A percentile compares a stretch with the other conserved stretches of the same genome.
Conservation (phyloP, 176 grass and related monocot species). For the Oryza meridionalis region DNA sequence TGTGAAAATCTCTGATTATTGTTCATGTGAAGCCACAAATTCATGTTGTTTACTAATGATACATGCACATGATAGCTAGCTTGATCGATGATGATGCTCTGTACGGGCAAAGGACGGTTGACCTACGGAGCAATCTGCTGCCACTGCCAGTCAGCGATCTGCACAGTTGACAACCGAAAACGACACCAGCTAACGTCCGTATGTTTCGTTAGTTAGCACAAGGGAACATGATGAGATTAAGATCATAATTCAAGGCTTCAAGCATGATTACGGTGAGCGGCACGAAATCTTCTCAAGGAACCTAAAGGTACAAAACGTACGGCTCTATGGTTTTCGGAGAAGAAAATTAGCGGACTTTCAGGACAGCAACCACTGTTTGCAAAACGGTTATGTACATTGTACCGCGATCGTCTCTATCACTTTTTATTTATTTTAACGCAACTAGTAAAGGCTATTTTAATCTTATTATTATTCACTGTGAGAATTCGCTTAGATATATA, state of each 20-base stretch:
- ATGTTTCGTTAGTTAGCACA: not conserved
- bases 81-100: constrained; percentile 15
- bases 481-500: too few relatives aligned
- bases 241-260: not conserved
- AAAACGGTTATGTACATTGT: not conserved
- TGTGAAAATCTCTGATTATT: not conserved
- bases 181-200: not conserved
- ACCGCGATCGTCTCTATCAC: not conserved
- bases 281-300: constrained; percentile 21
- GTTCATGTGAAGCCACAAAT: not conserved
- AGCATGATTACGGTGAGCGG: not conserved
- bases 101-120: constrained; percentile 50
- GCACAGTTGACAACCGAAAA: constrained; percentile 18
- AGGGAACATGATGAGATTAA: not conserved
- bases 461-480: too few relatives aligned
- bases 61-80: not conserved
- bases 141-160: not conserved
- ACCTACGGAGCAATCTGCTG: constrained; percentile 5
- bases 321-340: not conserved
- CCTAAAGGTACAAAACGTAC: constrained; percentile 32
- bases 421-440: not conserved
- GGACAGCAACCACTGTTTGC: not conserved
- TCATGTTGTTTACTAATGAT: not conserved
- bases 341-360: not conserved
- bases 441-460: too few relatives aligned